phyloP scores from a whole-genome alignment of 1,284 basidiomycete species.

The Neonothopanus nambi region DNA sequence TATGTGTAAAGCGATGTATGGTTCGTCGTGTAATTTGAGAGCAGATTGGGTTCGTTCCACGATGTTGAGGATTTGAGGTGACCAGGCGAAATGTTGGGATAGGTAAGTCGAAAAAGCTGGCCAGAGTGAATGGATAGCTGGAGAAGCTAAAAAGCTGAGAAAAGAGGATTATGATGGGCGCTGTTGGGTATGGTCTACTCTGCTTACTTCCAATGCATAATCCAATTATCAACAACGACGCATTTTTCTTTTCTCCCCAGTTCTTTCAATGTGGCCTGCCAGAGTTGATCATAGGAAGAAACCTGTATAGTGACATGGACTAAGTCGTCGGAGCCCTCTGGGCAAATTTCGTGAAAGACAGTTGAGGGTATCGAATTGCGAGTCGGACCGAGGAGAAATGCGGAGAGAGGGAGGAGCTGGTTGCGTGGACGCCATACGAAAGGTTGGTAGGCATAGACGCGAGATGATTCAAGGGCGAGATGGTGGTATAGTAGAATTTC shows the following conservation, averaged over 20 bases:
- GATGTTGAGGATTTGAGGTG: conserved; percentile 31
- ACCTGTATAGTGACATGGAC: conserved; percentile 33
- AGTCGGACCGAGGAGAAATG: conserved; percentile 40
- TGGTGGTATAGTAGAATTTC: conserved; percentile 46
- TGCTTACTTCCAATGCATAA: conserved; percentile 42
- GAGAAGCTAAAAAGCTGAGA: conserved; percentile 28
- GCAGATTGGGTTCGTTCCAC: conserved; percentile 32
- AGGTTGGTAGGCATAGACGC: conserved; percentile 44
- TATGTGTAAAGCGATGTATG: conserved; percentile 45
- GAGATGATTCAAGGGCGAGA: conserved; percentile 36
- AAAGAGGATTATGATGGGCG: not conserved
- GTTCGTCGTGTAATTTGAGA: conserved; percentile 30
- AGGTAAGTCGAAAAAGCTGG: conserved; percentile 40
- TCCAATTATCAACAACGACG: conserved; percentile 41
- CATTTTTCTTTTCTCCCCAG: conserved; percentile 36
- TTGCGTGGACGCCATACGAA: conserved; percentile 43
- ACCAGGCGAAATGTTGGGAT: conserved; percentile 41
- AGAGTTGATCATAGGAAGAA: conserved; percentile 28
- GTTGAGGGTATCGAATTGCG: conserved; percentile 33
- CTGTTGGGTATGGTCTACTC: not conserved
- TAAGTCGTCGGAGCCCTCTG: conserved; percentile 28
- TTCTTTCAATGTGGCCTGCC: conserved; percentile 34
- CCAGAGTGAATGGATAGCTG: conserved; percentile 40
- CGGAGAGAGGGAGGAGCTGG: conserved; percentile 38
- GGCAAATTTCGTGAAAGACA: conserved; percentile 39